Percentiles rank a stretch among this genome's conserved stretches.
These are phyloP conservation scores for Irineochytrium annulatum DNA, from an alignment of 192 early-diverging fungal genomes.

Conservation along the genomic window DNA sequence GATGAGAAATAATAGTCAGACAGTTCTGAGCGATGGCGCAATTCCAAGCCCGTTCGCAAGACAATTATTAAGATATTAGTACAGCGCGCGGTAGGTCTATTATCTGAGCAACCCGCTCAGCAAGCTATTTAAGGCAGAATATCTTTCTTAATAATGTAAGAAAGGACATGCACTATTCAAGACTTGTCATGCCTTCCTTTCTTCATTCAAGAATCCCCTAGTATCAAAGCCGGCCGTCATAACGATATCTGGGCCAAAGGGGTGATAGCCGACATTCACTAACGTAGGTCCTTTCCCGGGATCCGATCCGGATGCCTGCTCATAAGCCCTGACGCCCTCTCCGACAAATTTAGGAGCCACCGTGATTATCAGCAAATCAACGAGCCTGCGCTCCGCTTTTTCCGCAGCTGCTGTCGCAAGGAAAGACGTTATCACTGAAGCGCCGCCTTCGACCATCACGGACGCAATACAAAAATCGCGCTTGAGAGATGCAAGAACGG, in stretches of 20 bases:
- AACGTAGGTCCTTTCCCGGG: conserved; percentile 5
- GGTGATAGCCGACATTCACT: conserved; percentile 30
- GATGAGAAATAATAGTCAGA: too few relatives aligned
- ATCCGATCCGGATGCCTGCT: background rate
- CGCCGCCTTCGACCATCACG: conserved; percentile 88
- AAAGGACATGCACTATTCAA: too few relatives aligned
- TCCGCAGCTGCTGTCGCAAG: conserved; percentile 31
- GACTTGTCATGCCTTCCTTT: too few relatives aligned
- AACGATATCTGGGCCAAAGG: conserved; percentile 56
- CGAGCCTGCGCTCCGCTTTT: too few relatives aligned
- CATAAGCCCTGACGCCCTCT: conserved; percentile 45
- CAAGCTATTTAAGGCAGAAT: too few relatives aligned
- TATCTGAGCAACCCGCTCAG: too few relatives aligned
- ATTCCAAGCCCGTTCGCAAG: too few relatives aligned
- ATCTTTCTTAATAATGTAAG: too few relatives aligned
- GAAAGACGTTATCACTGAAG: conserved; percentile 65
- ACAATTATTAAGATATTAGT: too few relatives aligned
- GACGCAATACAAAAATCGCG: conserved; percentile 31
- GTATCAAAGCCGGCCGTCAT: conserved; percentile 24
- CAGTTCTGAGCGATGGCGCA: too few relatives aligned
- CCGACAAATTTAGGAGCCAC: conserved; percentile 67
- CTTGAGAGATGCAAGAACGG: conserved; percentile 10
- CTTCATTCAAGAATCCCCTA: too few relatives aligned
- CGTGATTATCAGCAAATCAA: conserved; percentile 62
- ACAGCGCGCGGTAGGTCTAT: too few relatives aligned